These are phyloP conservation scores for Pyricularia pennisetigena DNA, from an alignment of 2,329 filamentous ascomycete genomes.

Conservation along the genomic window DNA sequence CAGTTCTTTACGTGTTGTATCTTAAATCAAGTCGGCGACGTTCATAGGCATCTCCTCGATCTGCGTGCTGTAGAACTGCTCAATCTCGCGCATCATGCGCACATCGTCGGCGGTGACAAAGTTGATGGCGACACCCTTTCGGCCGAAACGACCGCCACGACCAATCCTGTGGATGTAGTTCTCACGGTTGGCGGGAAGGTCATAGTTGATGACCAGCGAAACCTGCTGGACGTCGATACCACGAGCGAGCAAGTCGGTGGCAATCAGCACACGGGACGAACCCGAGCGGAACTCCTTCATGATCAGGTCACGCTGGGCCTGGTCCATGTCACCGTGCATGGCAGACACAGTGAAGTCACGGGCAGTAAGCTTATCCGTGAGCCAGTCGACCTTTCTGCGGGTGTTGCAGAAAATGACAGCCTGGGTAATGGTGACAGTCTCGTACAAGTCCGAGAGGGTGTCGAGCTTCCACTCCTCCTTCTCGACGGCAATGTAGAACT, in stretches of 20 bases:
- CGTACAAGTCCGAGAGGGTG: conserved; percentile 96
- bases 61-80: conserved; percentile 92
- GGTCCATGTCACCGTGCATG: conserved; percentile 99
- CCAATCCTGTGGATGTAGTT: conserved; percentile 99
- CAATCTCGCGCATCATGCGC: conserved; percentile 92
- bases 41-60: conserved; percentile 99
- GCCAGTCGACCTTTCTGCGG: conserved; percentile 96
- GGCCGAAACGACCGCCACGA: conserved; percentile 86
- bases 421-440: conserved; percentile 96
- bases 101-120: conserved; percentile 98
- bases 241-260: conserved; percentile 94
- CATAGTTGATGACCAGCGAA: conserved; percentile 97
- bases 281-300: conserved; percentile 99
- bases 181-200: conserved; percentile 94
- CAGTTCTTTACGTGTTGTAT: not conserved
- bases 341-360: conserved; percentile 97
- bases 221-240: conserved; percentile 99
- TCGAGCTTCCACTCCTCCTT: conserved; percentile 99
- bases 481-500: conserved; percentile 98
- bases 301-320: conserved; percentile 95
- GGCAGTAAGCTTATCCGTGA: conserved; percentile 98
- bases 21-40: conserved; percentile 49
- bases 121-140: conserved; percentile 99
- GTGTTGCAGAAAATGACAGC: conserved; percentile 99
- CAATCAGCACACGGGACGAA: conserved; percentile 91